A percentile compares a stretch with the other conserved stretches of the same genome.
Evolutionary conservation across 768 basidiomycete species (phyloP).

Genomic region (Panaeolus papilionaceus): DNA sequence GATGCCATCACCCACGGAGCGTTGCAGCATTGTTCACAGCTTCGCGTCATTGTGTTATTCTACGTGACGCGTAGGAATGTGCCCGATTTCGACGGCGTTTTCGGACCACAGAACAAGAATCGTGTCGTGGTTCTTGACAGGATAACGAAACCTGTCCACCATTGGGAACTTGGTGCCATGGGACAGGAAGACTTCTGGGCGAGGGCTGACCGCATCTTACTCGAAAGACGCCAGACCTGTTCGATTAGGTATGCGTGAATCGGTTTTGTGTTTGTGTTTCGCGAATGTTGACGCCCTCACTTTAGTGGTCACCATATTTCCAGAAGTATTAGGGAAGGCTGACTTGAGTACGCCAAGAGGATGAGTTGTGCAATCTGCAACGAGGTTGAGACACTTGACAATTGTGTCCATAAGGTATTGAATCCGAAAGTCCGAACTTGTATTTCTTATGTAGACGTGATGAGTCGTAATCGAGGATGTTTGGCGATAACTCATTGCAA

Average conservation of each 20-base stretch:
- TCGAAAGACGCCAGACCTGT: background rate
- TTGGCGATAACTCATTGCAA: background rate
- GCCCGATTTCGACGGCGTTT: background rate
- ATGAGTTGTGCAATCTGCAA: too few relatives aligned
- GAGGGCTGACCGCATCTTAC: background rate
- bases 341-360: background rate
- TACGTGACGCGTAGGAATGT: background rate
- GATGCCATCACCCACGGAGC: background rate
- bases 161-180: background rate
- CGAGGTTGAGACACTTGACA: background rate
- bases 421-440: background rate
- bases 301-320: background rate
- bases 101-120: background rate
- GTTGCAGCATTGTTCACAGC: background rate
- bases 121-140: background rate
- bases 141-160: conserved; percentile 5
- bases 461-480: too few relatives aligned
- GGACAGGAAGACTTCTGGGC: conserved; percentile 7
- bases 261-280: background rate
- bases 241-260: background rate
- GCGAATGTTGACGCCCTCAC: background rate
- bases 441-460: too few relatives aligned
- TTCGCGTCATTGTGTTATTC: background rate
- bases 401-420: background rate
- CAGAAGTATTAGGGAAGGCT: background rate